Percentiles rank a stretch among this genome's conserved stretches.
phyloP scores from a whole-genome alignment of 2,329 filamentous ascomycete genomes.

The Verticillium klebahnii region DNA sequence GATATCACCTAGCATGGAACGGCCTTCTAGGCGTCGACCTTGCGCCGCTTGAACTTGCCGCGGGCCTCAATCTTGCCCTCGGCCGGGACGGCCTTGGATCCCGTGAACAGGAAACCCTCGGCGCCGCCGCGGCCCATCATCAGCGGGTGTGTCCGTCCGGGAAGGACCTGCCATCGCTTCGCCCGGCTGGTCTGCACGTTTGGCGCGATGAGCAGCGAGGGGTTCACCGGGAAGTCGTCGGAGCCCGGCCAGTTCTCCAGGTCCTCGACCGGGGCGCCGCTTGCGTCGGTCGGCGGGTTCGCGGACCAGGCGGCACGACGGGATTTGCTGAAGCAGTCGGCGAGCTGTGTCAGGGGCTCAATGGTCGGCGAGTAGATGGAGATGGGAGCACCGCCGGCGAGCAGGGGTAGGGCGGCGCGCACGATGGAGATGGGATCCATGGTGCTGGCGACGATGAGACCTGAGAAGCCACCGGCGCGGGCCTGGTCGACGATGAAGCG shows the following conservation, averaged over 20 bases:
- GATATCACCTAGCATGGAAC: not conserved
- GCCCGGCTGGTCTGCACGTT: slow-evolving; percentile 76
- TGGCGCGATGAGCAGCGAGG: slow-evolving; percentile 74
- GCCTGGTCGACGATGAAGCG: slow-evolving; percentile 70
- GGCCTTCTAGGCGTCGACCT: slow-evolving; percentile 34
- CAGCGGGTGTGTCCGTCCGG: slow-evolving; percentile 84
- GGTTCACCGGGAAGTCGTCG: slow-evolving; percentile 82
- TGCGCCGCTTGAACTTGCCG: slow-evolving; percentile 72
- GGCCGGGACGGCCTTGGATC: slow-evolving; percentile 72
- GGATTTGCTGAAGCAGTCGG: slow-evolving; percentile 79
- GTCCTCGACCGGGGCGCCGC: slow-evolving; percentile 40
- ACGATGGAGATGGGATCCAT: slow-evolving; percentile 80
- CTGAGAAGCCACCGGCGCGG: slow-evolving; percentile 72
- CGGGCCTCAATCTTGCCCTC: slow-evolving; percentile 77
- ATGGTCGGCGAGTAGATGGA: slow-evolving; percentile 80
- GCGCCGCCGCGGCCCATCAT: slow-evolving; percentile 88
- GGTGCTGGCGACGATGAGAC: slow-evolving; percentile 73
- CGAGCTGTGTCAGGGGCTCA: slow-evolving; percentile 72
- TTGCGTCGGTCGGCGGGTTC: slow-evolving; percentile 40
- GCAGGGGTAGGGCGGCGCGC: slow-evolving; percentile 69
- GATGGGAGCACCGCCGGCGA: slow-evolving; percentile 77
- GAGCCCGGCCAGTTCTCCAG: slow-evolving; percentile 54
- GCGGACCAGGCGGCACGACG: slow-evolving; percentile 71
- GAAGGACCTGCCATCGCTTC: slow-evolving; percentile 84
- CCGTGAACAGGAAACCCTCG: slow-evolving; percentile 88